phyloP scores from a whole-genome alignment of 768 basidiomycete species.

The Amyloporia xantha region DNA sequence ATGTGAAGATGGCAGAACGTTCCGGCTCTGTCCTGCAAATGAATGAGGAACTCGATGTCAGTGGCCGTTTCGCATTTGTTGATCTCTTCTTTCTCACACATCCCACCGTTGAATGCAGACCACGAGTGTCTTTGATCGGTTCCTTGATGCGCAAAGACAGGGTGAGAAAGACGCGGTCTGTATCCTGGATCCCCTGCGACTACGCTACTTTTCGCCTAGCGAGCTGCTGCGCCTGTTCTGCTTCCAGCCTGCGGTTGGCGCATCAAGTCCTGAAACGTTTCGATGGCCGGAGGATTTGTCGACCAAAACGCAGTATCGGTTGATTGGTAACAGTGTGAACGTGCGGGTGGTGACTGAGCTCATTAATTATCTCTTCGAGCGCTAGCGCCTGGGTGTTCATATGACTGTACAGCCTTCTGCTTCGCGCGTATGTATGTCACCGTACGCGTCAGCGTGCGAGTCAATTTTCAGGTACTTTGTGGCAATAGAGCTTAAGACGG shows the following conservation, averaged over 20 bases:
- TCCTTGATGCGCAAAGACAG: slow-evolving; percentile 38
- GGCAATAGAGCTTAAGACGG: too few species aligned
- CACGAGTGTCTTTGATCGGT: slow-evolving; percentile 47
- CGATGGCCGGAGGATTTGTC: slow-evolving; percentile 59
- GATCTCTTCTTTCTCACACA: neutral
- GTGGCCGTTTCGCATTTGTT: slow-evolving; percentile 14
- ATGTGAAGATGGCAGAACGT: slow-evolving; percentile 71
- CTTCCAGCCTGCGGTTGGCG: slow-evolving; percentile 33
- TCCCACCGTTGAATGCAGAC: slow-evolving; percentile 39
- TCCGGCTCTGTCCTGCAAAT: slow-evolving; percentile 73
- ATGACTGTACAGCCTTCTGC: too few species aligned
- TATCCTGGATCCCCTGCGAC: slow-evolving; percentile 49
- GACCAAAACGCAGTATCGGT: slow-evolving; percentile 62
- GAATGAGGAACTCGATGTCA: slow-evolving; percentile 60
- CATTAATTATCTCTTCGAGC: slow-evolving; percentile 37
- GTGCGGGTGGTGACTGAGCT: slow-evolving; percentile 61
- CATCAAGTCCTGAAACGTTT: slow-evolving; percentile 29
- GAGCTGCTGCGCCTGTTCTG: slow-evolving; percentile 67
- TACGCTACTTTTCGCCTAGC: slow-evolving; percentile 71
- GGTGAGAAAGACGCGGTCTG: slow-evolving; percentile 39
- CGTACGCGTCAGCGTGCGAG: too few species aligned
- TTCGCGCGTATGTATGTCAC: too few species aligned
- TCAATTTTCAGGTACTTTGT: too few species aligned
- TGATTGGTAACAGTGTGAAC: slow-evolving; percentile 83
- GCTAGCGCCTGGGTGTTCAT: neutral